These are phyloP conservation scores for Aspergillus sp. DNA, from an alignment of 2,329 filamentous ascomycete genomes.

Conservation along the genomic window DNA sequence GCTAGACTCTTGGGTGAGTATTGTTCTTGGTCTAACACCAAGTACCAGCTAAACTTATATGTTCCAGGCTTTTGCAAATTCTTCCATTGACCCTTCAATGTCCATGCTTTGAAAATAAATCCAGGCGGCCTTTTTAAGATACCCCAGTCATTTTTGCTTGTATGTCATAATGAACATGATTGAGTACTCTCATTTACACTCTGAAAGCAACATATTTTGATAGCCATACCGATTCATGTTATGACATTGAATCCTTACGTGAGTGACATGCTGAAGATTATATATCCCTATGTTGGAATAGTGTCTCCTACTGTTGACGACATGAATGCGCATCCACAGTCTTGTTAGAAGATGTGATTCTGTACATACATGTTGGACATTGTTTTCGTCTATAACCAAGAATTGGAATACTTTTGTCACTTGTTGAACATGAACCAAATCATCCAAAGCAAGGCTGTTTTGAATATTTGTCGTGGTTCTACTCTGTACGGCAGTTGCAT, in stretches of 20 bases:
- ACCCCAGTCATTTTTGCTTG: neutral
- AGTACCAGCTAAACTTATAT: neutral
- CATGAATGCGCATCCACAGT: neutral
- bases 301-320: neutral
- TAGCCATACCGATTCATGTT: neutral
- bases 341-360: too few relatives aligned
- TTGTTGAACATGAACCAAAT: too few relatives aligned
- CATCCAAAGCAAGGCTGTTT: too few relatives aligned
- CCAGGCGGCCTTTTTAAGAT: neutral
- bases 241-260: neutral
- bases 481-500: too few relatives aligned
- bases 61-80: slow-evolving; percentile 26
- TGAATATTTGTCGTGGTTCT: too few relatives aligned
- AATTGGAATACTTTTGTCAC: too few relatives aligned
- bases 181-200: too few relatives aligned
- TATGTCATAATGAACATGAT: too few relatives aligned
- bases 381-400: too few relatives aligned
- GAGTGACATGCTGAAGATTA: neutral
- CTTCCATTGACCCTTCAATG: slow-evolving; percentile 23
- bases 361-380: too few relatives aligned
- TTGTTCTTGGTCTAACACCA: neutral
- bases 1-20: slow-evolving; percentile 31
- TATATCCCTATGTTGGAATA: neutral
- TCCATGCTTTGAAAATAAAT: slow-evolving; percentile 12
- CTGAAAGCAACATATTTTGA: neutral